Base-by-base conservation (phyloP, 2,329 filamentous ascomycete genomes). In the Sporothrix globosa region DNA sequence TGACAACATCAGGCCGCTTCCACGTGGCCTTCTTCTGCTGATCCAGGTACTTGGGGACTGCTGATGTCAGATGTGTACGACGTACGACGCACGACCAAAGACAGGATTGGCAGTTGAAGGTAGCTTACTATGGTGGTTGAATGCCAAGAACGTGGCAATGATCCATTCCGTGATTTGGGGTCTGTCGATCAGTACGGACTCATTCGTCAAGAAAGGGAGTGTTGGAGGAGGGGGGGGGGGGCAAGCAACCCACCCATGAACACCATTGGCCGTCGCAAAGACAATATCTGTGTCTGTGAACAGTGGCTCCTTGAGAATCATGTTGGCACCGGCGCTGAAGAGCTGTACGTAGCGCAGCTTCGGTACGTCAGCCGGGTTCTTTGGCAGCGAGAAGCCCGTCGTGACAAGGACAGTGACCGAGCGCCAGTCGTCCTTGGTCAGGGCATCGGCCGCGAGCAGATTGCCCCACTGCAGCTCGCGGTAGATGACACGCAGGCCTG, bases 161-260 rank as follows among this genome's bases (percentile, higher is more conserved):
- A 87, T 80, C 86, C 86, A 88, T 76, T 88, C 86, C 0, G 85
- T 78, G 72, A 87, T 88, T 74, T 87, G 85, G 2, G 85, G 85
- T 1, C 85, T 86, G 60, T 7, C 2, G 0, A n/a, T 72, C 63
- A 61, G 52, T 44, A 34, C 34, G 34, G 34, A 34, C 7, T 34
- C 34, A 41, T 11, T 17, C 24, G 4, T 6, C 21, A 50, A 13
- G 30, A 65, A n/a, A 6, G 19, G 27, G 27, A 4, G 27, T 30
- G 3, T 3, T 2, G 27, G 3, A 30, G 27, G 3, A 30, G 27
- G 27, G 10, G n/a, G 34, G 27, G 7, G 5, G n/a, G 9, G 24
- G 24, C 19, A 7, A 10, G 17, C n/a, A 65, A 75, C 82, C 76
- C 72, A 86, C 85, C 84, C 85, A 53, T 87, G 85, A n/a, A 88